These are phyloP conservation scores for Citrus cavaleriei DNA, from an alignment of 345 rosid species.

Conservation along the genomic window DNA sequence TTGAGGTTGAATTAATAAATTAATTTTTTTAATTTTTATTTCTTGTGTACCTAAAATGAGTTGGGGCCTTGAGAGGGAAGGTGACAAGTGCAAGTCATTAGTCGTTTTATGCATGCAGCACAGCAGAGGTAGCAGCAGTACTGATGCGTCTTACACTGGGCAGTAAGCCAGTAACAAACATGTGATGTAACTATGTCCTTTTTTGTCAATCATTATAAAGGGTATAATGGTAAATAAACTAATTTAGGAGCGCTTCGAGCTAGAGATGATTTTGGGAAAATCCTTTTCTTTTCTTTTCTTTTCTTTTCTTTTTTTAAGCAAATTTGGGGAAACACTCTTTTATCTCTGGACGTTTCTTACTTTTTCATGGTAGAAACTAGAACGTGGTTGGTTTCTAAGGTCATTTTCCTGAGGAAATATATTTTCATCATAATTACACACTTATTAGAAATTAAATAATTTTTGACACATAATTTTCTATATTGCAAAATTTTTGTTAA, in stretches of 20 bases:
- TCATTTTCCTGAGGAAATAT: background rate
- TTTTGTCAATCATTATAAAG: background rate
- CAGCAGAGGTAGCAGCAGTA: background rate
- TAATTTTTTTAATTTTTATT: no score
- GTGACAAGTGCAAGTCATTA: conserved; percentile 18
- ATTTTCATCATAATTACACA: no score
- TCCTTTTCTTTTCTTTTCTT: no score
- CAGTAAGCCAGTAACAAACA: conserved; percentile 7
- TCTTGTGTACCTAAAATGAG: background rate
- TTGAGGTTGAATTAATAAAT: background rate
- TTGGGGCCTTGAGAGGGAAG: background rate
- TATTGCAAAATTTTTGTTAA: no score
- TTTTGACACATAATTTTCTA: no score
- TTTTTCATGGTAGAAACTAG: background rate
- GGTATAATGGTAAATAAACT: background rate
- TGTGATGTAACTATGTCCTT: conserved; percentile 33
- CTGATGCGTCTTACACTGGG: background rate
- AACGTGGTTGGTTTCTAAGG: background rate
- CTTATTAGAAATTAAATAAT: no score
- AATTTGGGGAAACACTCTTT: no score
- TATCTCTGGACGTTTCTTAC: no score
- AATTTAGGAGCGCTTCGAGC: background rate
- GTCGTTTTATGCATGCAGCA: conserved; percentile 24
- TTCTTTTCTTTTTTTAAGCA: no score
- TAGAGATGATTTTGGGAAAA: background rate